Base-by-base conservation (phyloP, 108 stramenopile genomes). In the Pseudonitzschia pungens region DNA sequence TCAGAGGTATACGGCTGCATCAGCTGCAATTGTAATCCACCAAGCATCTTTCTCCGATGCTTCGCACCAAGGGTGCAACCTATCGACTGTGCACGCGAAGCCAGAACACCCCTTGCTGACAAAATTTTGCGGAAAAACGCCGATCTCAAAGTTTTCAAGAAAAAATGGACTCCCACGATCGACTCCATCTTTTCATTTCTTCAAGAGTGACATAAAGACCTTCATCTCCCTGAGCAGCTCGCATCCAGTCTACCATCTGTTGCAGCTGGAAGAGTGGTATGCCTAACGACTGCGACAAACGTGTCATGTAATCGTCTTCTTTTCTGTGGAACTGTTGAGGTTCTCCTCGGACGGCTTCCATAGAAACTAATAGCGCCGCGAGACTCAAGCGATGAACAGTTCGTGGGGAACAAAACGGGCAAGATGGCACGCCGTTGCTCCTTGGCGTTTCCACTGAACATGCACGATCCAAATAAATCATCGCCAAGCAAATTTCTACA, bases 391-490 rank as follows among this genome's bases (percentile, higher is more conserved):
- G 67, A 74, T 86, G 84, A 6, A 77, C 84, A 16, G 81, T 86
- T 52, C 78, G 64, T 5, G 81, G 76, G 27, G 71, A 68, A 51
- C 75, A 75, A 65, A 74, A 86, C 15, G 84, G 84, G 62, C 78
- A 79, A 2, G 76, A 43, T 21, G 60, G 69, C 11, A 70, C 28
- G 11, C 82, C 81, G 53, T 62, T 62, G 56, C 51, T 68, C 24
- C 81, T 74, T 4, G 68, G 68, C 7, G 84, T 86, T 55, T 86
- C 81, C 3, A 82, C 81, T 8, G 78, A 79, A 50, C 76, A 82
- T 2, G 81, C 81, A 11, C 84, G 81, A 73, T 86, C 84, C 70
- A 86, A 43, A 54, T 79, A 86, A 16, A 86, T 70, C 75, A 86
- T 79, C 40, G 81, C 74, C 60, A 86, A 63, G 8, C 72, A 26